Evolutionary conservation across 2,329 filamentous ascomycete genomes (phyloP), one percentile per base, ranked within the genome.

Genomic region (Escovopsis sp.): DNA sequence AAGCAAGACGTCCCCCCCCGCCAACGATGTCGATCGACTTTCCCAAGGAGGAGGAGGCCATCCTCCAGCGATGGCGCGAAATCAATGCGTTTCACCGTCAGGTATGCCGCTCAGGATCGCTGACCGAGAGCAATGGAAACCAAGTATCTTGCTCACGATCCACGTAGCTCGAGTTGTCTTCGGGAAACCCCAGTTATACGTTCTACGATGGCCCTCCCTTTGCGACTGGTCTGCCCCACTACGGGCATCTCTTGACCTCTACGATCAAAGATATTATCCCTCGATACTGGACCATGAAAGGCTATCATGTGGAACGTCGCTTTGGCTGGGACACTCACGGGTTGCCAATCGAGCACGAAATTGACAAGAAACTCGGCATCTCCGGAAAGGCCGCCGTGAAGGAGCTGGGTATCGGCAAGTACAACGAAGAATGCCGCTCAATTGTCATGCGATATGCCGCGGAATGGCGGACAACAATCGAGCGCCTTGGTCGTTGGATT

Each of bases 201-300:
- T 98, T 98, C 67, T 96, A 95, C 68, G 85, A 89, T 72, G 85
- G 85, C 10, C 82, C 82, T 44, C 82, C 82, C 5, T 86, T 86
- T 58, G 80, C 79, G 58, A 94, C 82, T 51, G 82, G 74, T 45
- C 60, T 77, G 15, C 74, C 74, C 47, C 77, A 81, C 52, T 81
- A 72, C 47, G 73, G 73, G 47, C 86, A 94, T 63, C 67, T 94
- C 42, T 72, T 94, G 51, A 84, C 89, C 33, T 94, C 86, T 18
- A 95, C 88, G 40, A 94, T 95, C 67, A 95, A 96, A 64, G 89
- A 95, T 61, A 91, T 94, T 47, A 94, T 96, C 51, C 87, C 89
- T 8, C 73, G 89, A 53, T 96, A 95, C 63, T 95, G 88, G 86
- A 87, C 87, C 41, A 94, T 94, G 88, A 93, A 93, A 60, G 89